Evolutionary conservation across 805 yeast genomes (phyloP), one percentile per base, ranked within the genome.

Genomic region (Hanseniaspora lindneri): DNA sequence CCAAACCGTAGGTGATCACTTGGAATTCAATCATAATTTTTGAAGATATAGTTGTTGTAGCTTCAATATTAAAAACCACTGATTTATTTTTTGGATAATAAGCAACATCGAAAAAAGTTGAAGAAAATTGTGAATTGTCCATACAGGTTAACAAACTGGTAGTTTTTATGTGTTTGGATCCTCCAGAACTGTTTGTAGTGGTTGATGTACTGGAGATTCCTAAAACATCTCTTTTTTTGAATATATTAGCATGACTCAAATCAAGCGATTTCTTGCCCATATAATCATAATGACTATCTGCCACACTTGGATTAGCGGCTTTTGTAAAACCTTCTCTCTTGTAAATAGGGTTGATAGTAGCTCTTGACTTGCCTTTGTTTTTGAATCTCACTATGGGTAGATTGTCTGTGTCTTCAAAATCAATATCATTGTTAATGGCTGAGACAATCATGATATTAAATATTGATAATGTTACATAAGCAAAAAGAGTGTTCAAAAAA

Each of bases 141-240:
- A 87, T 88, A 69, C 98, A 92, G 34, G 97, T 84, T 56, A 89
- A 68, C 55, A 92, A 70, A 8, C 96, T 85, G 17, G 76, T 63
- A 0, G 92, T 74, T 53, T 64, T 67, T 50, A 79, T 39, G 43
- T 55, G 56, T 43, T 54, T 57, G 3, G 58, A 51, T 2, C 55
- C 53, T 39, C 41, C 44, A 2, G 42, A 20, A 11, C 16, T 33
- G 8, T 43, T 49, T 25, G 47, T 49, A 13, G 50, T 32, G 33
- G 23, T 46, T 13, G 53, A 49, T 17, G 24, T 20, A 6, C 47
- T 24, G 3, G 52, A 25, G 20, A 24, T 33, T 23, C 49, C 42
- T 28, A 39, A 24, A 32, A 39, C 8, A 24, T 30, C 39, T 32
- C 39, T 30, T 25, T 24, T 46, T 20, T 39, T 37, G 28, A 46